Evolutionary conservation across 2,329 filamentous ascomycete species (phyloP), one percentile per base, ranked within the genome.

Genomic region (Colletotrichum costaricense): DNA sequence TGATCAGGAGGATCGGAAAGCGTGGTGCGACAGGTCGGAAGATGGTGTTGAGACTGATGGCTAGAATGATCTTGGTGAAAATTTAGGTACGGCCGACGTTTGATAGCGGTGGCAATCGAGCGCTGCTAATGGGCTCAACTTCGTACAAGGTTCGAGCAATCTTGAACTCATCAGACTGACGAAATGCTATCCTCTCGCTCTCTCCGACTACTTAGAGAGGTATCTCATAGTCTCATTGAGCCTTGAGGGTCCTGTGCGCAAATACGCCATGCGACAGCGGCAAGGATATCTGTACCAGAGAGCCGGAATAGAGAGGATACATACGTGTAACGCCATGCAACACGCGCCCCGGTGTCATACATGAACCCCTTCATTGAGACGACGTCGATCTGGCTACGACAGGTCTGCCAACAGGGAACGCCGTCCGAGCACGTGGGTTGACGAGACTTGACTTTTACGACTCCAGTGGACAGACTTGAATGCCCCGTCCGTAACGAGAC

Each of bases 391-490:
- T 42, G 11, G 33, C 33, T 7, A 28, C 19, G 5, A 19, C 5
- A 30, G 38, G 38, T 24, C 60, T 52, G 12, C 60, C 71, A 73
- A 73, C 71, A 54, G 66, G 59, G 33, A 69, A 33, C 59, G 33
- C 33, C n/a, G 28, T 22, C 19, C 35, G 16, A 57, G 56, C 60
- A 73, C 67, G 71, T 71, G 71, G 71, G 67, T 28, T 38, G 26
- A 55, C 3, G 24, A n/a, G 19, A 19, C 7, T 19, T 28, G 49
- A 59, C 7, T 14, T 35, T 22, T 12, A 33, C 60, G 6, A 11
- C 19, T 49, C 42, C 19, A 49, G 42, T 7, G 19, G n/a, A 49
- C 19, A 49, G 42, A 49, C 42, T 22, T 49, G 42, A 14, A 65
- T 22, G 19, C 19, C 19, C 24, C 46, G n/a, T 66, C 67, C 60